phyloP scores from a whole-genome alignment of 176 grass and related monocot genomes.

The Canna indica region DNA sequence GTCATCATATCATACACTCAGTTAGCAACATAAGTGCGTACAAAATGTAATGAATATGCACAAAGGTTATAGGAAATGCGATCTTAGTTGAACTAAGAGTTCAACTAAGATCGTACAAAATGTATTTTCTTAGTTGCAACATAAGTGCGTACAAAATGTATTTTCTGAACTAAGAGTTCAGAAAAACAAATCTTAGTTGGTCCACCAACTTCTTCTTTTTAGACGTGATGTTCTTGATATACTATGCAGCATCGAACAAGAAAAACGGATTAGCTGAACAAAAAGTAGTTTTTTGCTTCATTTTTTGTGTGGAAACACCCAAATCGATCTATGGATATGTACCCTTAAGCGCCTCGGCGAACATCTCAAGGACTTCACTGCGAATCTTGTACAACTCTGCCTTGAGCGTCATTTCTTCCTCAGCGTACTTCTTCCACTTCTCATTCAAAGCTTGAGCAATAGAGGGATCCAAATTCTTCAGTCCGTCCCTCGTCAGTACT shows the following conservation, averaged over 20 bases:
- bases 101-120: no score
- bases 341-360: background rate
- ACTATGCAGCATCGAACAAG: background rate
- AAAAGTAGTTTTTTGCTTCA: background rate
- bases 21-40: no score
- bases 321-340: background rate
- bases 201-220: no score
- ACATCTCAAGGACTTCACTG: background rate
- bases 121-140: no score
- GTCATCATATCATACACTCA: no score
- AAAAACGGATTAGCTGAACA: background rate
- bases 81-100: no score
- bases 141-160: no score
- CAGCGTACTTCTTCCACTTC: background rate
- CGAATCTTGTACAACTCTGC: background rate
- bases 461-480: background rate
- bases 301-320: background rate
- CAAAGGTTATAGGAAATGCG: no score
- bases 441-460: conserved; percentile 6
- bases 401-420: background rate
- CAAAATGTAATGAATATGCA: no score
- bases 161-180: no score
- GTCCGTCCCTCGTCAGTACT: background rate
- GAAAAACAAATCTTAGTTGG: no score
- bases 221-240: no score